These are phyloP conservation scores for Escovopsis sp. DNA, from an alignment of 2,329 filamentous ascomycete species.

Conservation along the genomic window DNA sequence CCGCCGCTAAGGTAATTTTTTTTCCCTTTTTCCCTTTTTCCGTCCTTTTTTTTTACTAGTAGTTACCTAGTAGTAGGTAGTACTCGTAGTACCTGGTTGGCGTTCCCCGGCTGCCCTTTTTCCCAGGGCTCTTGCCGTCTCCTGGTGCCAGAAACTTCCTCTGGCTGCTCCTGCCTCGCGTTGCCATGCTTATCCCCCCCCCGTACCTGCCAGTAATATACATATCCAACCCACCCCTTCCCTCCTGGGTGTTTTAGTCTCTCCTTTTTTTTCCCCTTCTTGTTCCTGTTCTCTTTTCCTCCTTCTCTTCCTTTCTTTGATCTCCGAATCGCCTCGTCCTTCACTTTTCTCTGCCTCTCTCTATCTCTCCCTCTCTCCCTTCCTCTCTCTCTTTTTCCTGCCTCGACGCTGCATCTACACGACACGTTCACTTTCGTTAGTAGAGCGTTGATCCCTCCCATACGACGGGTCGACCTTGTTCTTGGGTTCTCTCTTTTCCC, in stretches of 20 bases:
- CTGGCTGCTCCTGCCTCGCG: conserved; percentile 4
- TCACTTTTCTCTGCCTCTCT: conserved; percentile 1
- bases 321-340: conserved; percentile 1
- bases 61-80: too few relatives aligned
- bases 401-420: too few relatives aligned
- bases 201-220: neutral
- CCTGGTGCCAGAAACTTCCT: conserved; percentile 5
- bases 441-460: too few relatives aligned
- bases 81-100: too few relatives aligned
- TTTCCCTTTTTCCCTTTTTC: conserved; percentile 1
- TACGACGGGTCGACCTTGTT: too few relatives aligned
- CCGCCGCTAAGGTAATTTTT: neutral
- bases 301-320: conserved; percentile 2
- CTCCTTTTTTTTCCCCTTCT: conserved; percentile 3
- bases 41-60: neutral
- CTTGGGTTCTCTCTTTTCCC: neutral
- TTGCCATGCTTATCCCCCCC: neutral
- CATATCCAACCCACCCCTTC: conserved; percentile 1
- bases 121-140: neutral
- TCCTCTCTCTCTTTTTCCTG: conserved; percentile 3
- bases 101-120: too few relatives aligned
- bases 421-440: too few relatives aligned
- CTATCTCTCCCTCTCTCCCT: conserved; percentile 1
- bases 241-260: conserved; percentile 4
- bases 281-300: conserved; percentile 5